phyloP scores from a whole-genome alignment of 768 basidiomycete species.

The Russula ochroleuca region DNA sequence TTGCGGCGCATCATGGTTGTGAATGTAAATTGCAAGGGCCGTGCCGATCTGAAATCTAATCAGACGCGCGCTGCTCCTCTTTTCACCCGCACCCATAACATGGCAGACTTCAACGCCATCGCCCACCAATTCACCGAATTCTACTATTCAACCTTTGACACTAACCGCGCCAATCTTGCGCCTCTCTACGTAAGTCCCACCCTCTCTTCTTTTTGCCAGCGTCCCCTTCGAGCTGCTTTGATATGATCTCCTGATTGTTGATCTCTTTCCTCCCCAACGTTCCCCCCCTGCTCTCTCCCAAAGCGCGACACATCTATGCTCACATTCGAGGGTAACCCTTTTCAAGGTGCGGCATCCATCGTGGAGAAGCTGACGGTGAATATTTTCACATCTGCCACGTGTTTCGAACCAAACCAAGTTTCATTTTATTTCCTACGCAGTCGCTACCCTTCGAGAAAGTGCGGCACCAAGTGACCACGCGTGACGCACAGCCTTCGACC shows the following conservation, averaged over 20 bases:
- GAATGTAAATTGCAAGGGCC: background rate
- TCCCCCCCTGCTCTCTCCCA: constrained; percentile 8
- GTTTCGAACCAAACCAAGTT: background rate
- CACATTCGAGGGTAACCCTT: constrained; percentile 64
- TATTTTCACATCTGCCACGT: background rate
- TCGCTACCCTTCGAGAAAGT: constrained; percentile 77
- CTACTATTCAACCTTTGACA: constrained; percentile 81
- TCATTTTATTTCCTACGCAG: constrained; percentile 34
- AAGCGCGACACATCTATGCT: constrained; percentile 83
- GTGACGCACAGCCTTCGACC: constrained; percentile 83
- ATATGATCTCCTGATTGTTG: background rate
- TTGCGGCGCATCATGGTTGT: constrained; percentile 65
- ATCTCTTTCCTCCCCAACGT: background rate
- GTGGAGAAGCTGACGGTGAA: constrained; percentile 69
- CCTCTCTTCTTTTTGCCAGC: background rate
- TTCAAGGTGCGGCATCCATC: constrained; percentile 55
- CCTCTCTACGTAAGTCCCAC: constrained; percentile 81
- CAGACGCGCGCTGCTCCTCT: constrained; percentile 2
- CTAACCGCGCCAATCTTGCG: constrained; percentile 49
- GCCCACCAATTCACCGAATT: constrained; percentile 76
- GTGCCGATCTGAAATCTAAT: constrained; percentile 13
- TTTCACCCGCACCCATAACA: constrained; percentile 31
- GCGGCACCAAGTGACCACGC: constrained; percentile 72
- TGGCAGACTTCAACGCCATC: constrained; percentile 71
- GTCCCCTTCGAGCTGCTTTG: background rate